Conservation (phyloP, 2,329 filamentous ascomycete species). For the Aphanocladium album region DNA sequence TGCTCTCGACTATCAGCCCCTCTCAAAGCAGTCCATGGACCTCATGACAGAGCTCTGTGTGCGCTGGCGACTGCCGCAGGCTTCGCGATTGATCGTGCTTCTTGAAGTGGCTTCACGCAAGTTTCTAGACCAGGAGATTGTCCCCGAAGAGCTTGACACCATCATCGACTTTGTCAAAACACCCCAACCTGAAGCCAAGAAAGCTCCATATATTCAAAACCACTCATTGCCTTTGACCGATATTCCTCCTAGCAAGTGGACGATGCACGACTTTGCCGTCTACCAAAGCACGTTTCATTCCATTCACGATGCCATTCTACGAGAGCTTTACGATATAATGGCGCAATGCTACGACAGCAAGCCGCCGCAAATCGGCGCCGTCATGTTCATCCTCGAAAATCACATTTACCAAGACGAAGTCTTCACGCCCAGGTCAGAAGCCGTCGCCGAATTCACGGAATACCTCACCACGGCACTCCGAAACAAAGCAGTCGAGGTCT, state of each 20-base stretch:
- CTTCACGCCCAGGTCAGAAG: constrained; percentile 66
- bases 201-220: constrained; percentile 51
- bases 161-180: constrained; percentile 80
- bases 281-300: constrained; percentile 72
- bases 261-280: constrained; percentile 59
- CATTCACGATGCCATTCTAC: constrained; percentile 75
- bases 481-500: constrained; percentile 71
- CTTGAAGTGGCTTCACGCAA: constrained; percentile 82
- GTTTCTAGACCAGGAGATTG: constrained; percentile 77
- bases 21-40: constrained; percentile 77
- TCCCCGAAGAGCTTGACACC: constrained; percentile 73
- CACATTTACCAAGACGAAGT: constrained; percentile 75
- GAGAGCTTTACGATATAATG: constrained; percentile 83
- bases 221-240: constrained; percentile 47
- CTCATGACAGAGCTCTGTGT: constrained; percentile 79
- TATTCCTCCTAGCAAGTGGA: constrained; percentile 60
- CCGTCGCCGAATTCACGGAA: constrained; percentile 65
- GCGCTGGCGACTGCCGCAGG: constrained; percentile 84
- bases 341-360: constrained; percentile 88
- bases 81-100: constrained; percentile 72
- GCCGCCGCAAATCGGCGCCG: constrained; percentile 70
- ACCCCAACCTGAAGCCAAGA: constrained; percentile 60
- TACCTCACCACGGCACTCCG: constrained; percentile 69
- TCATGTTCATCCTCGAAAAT: constrained; percentile 74
- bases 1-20: constrained; percentile 43